phyloP scores from a whole-genome alignment of 1,284 basidiomycete species.

The Melampsora americana region DNA sequence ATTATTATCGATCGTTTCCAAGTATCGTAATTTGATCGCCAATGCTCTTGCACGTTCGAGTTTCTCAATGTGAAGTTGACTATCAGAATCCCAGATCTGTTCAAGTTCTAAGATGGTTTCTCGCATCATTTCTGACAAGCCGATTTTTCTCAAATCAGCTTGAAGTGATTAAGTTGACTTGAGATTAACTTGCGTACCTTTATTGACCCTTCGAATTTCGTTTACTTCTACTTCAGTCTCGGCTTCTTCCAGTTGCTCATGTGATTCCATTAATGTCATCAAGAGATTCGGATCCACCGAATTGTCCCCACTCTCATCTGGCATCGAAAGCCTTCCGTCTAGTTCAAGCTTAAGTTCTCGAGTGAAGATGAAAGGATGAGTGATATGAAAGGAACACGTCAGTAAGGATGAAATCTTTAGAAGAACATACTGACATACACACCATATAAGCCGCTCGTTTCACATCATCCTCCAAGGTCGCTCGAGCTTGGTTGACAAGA shows the following conservation, averaged over 20 bases:
- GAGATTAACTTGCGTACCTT: conserved; percentile 58
- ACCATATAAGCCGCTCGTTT: conserved; percentile 41
- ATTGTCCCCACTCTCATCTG: conserved; percentile 59
- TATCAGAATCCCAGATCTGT: not conserved
- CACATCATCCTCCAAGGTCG: conserved; percentile 16
- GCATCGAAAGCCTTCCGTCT: conserved; percentile 20
- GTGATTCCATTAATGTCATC: conserved; percentile 72
- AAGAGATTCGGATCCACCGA: conserved; percentile 71
- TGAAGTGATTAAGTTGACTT: not conserved
- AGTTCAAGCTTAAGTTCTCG: conserved; percentile 8
- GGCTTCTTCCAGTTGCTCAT: conserved; percentile 74
- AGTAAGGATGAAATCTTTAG: not conserved
- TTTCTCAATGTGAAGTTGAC: not conserved
- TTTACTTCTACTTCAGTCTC: conserved; percentile 60
- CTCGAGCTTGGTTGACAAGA: conserved; percentile 21
- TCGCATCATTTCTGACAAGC: not conserved
- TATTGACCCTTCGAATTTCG: conserved; percentile 61
- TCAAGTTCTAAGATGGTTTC: not conserved
- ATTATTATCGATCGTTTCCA: not conserved
- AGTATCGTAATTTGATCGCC: not conserved
- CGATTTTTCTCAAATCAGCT: not conserved
- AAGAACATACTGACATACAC: not conserved
- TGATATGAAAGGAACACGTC: not conserved
- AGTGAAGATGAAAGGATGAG: not conserved
- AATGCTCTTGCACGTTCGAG: not conserved